phyloP scores from a whole-genome alignment of 805 yeast species.

The Candida arabinofermentans region DNA sequence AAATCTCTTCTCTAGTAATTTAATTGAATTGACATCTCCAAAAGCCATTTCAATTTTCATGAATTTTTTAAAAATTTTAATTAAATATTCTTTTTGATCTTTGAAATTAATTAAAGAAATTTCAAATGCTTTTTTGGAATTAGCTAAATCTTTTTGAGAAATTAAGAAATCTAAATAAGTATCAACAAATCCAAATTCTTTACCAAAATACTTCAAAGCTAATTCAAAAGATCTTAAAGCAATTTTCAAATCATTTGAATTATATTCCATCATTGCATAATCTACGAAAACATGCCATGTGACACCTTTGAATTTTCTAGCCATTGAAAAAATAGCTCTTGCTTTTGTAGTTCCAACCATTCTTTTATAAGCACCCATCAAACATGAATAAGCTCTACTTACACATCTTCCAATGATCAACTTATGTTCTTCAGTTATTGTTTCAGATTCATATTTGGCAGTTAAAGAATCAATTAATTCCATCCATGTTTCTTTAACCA shows the following conservation, averaged over 20 bases:
- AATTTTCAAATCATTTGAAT: constrained; percentile 59
- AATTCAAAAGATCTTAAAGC: constrained; percentile 76
- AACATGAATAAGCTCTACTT: constrained; percentile 63
- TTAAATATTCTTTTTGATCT: constrained; percentile 35
- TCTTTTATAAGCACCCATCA: constrained; percentile 71
- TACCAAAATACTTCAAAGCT: constrained; percentile 55
- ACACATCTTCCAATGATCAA: constrained; percentile 34
- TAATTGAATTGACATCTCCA: constrained; percentile 67
- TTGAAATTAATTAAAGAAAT: constrained; percentile 58
- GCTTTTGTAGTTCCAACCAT: constrained; percentile 47
- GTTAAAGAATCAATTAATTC: constrained; percentile 45
- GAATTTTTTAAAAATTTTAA: constrained; percentile 52
- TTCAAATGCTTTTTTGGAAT: constrained; percentile 81
- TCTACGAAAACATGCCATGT: constrained; percentile 78
- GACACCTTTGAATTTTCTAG: constrained; percentile 57
- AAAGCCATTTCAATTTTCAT: constrained; percentile 64
- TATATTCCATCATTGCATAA: constrained; percentile 77
- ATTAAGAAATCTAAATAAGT: constrained; percentile 73
- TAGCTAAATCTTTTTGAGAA: constrained; percentile 57
- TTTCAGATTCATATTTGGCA: constrained; percentile 32
- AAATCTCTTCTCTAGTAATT: constrained; percentile 63
- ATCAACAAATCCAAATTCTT: constrained; percentile 57
- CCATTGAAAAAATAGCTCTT: constrained; percentile 63
- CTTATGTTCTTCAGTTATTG: constrained; percentile 6
- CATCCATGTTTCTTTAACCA: constrained; percentile 48